Percentiles rank a stretch among this genome's conserved stretches.
These are phyloP conservation scores for Sophora flavescens DNA, from an alignment of 306 rosid species.

Conservation along the genomic window DNA sequence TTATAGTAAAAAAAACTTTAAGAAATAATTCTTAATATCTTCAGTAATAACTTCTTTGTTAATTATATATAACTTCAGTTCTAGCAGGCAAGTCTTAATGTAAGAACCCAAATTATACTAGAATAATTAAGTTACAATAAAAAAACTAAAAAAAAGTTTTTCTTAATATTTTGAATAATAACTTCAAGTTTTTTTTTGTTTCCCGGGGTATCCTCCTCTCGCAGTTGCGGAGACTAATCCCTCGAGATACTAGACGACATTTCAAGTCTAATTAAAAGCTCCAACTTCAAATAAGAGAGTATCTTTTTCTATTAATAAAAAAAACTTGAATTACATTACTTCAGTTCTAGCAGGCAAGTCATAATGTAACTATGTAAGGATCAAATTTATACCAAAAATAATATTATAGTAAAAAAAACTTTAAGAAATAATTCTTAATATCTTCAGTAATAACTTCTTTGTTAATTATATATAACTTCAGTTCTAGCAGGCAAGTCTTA, in stretches of 20 bases:
- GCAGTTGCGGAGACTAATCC: too few species aligned
- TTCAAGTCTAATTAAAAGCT: background rate
- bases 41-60: background rate
- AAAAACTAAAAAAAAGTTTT: too few species aligned
- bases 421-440: background rate
- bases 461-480: background rate
- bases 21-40: background rate
- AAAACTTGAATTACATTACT: background rate
- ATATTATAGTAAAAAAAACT: background rate
- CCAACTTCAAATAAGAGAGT: too few species aligned
- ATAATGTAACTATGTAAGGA: background rate
- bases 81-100: background rate
- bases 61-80: background rate
- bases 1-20: background rate
- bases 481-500: background rate
- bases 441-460: background rate
- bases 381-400: background rate
- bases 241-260: too few species aligned
- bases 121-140: too few species aligned
- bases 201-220: too few species aligned
- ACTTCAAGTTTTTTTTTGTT: too few species aligned
- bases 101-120: too few species aligned
- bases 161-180: too few species aligned
- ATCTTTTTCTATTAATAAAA: too few species aligned
- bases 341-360: background rate